Evolutionary conservation across 1,139 yeast genomes (phyloP), one percentile per base, ranked within the genome.

Genomic region (Hemisphaericaspora lyxosophila): DNA sequence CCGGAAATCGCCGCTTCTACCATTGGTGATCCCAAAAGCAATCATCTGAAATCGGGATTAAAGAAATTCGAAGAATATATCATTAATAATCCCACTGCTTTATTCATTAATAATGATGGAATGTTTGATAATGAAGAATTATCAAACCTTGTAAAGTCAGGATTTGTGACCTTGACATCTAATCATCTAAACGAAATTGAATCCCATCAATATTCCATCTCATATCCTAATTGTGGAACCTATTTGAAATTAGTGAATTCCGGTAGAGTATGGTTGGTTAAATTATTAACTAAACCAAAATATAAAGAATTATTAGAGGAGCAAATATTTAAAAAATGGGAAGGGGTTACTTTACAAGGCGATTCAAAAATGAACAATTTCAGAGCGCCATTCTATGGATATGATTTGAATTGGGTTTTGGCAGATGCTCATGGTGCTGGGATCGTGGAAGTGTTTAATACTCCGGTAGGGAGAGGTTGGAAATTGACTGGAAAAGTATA

Each of bases 401-500:
- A 76, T 34, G 75, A 70, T 40, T 57, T 85, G 25, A 66, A 71
- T 36, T 85, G 89, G 89, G 62, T 76, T 0, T 53, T 85, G 33
- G 82, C 83, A 17, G 83, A 80, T 46, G 73, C 82, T 33, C 66
- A 77, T 39, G 94, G 94, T 0, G 70, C 78, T n/a, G 94, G 94
- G 0, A 64, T 75, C 30, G 57, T 80, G 2, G 92, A 84, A 50
- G 81, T 80, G 5, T 81, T 81, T 49, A 67, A 70, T 31, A 82
- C 90, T 0, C 86, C 88, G 0, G 82, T 78, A 2, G 90, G 90
- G 0, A 60, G 80, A 35, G 87, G 87, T 0, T 82, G 86, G 82
- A 73, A 75, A 53, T 58, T 80, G 33, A 80, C 86, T 2, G 77
- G 76, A 0, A 71, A 71, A 43, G 59, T 66, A 9, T 47, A 38